Base-by-base conservation (phyloP, 1,284 basidiomycete genomes). In the Cystobasidiaceae sp. region DNA sequence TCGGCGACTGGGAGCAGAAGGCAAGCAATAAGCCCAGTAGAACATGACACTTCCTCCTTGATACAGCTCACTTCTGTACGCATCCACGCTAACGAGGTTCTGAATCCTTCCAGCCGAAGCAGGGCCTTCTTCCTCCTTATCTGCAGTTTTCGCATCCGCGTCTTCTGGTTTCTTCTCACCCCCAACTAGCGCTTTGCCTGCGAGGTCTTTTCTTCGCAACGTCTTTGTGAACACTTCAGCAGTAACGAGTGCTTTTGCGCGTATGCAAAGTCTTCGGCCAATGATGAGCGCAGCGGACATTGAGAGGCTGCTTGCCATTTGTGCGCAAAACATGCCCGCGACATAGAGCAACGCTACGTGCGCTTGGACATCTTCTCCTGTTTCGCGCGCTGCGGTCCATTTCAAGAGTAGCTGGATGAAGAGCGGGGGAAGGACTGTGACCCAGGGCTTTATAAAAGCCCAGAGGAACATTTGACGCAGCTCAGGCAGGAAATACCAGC, bases 161-260 rank as follows among this genome's bases (percentile, higher is more conserved):
- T 51, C 37, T 7, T 32, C 50, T 30, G 66, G 41, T 30, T n/a
- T 43, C 32, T 25, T 54, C 44, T 51, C 68, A 21, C 33, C 13
- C 28, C 30, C 7, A 9, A 43, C 25, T 25, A 57, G 28, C 4
- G 66, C 74, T 0, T 72, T 66, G 0, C 77, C 77, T 17, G 77
- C 73, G 37, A 76, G 74, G 67, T 82, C 81, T 57, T 78, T 76
- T 23, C 81, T 71, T 7, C 81, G 76, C 0, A 83, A 75, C 0
- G 81, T 79, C 73, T 83, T 83, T 57, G 80, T 79, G 68, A 82
- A 80, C 32, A 82, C 79, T 65, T 83, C 81, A 44, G 79, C 75
- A 68, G 82, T 77, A 55, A 83, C 77, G 66, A 82, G 78, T 0
- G 80, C 77, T 27, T 78, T 73, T 34, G 78, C 67, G 8, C 78